Evolutionary conservation across 495 filamentous ascomycete genomes (phyloP).

Genomic region (Platismatia glauca): DNA sequence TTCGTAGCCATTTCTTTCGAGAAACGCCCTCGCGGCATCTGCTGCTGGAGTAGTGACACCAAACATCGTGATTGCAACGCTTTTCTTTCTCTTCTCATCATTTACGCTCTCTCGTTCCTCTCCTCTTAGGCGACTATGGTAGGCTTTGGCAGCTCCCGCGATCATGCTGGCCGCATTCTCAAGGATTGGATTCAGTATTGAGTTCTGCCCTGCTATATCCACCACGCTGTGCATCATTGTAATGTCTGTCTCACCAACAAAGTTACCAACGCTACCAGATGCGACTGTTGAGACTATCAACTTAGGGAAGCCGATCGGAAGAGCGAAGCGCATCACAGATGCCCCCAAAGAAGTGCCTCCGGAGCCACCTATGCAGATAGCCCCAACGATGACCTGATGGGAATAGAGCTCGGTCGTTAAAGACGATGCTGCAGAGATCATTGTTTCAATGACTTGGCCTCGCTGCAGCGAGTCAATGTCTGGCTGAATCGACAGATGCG

Average conservation of each 20-base stretch:
- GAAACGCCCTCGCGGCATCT: neutral
- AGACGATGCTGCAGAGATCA: no score
- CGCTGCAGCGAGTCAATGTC: no score
- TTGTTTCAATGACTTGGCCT: no score
- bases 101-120: neutral
- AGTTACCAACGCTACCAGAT: neutral
- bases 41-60: neutral
- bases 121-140: neutral
- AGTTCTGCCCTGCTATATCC: no score
- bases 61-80: neutral
- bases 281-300: neutral
- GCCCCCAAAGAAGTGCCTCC: neutral
- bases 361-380: neutral
- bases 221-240: no score
- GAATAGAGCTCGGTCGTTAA: no score
- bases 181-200: no score
- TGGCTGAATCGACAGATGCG: no score
- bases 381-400: no score
- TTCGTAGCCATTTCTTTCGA: constrained; percentile 39
- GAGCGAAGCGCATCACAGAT: neutral
- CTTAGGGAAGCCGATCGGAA: neutral
- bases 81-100: neutral
- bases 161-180: neutral
- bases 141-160: neutral
- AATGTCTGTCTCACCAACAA: no score